Conservation (phyloP, 2,329 filamentous ascomycete species). For the Colletotrichum trifolii region DNA sequence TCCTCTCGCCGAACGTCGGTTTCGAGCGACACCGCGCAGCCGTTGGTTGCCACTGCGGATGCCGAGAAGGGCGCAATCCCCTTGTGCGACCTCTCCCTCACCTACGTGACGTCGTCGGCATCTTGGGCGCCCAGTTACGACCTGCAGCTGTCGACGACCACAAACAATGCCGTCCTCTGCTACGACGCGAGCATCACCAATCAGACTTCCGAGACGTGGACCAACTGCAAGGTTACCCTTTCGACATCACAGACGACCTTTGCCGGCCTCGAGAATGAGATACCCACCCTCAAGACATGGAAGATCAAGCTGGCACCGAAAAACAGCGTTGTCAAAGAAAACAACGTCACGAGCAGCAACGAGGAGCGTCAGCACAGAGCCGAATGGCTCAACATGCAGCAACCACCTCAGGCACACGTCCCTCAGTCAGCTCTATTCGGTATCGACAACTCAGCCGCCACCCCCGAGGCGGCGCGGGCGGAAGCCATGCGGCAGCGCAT, state of each 20-base stretch:
- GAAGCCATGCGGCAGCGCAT: no score
- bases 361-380: conserved; percentile 51
- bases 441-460: background rate
- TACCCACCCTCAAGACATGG: conserved; percentile 68
- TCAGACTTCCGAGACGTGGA: conserved; percentile 72
- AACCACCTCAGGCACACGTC: conserved; percentile 40
- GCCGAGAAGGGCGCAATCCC: conserved; percentile 34
- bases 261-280: conserved; percentile 63
- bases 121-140: conserved; percentile 73
- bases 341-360: conserved; percentile 49
- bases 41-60: conserved; percentile 50
- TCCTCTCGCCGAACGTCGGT: conserved; percentile 63
- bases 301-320: conserved; percentile 59
- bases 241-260: conserved; percentile 73
- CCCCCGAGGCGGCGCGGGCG: background rate
- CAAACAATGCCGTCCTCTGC: conserved; percentile 62
- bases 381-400: conserved; percentile 41
- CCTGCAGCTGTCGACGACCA: conserved; percentile 67
- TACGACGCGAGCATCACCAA: conserved; percentile 74
- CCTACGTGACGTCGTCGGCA: conserved; percentile 68
- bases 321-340: conserved; percentile 17
- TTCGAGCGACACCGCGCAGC: conserved; percentile 64
- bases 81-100: conserved; percentile 62
- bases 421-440: conserved; percentile 37
- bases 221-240: conserved; percentile 67